These are phyloP conservation scores for Tilletia caries DNA, from an alignment of 1,284 basidiomycete species.

Conservation along the genomic window DNA sequence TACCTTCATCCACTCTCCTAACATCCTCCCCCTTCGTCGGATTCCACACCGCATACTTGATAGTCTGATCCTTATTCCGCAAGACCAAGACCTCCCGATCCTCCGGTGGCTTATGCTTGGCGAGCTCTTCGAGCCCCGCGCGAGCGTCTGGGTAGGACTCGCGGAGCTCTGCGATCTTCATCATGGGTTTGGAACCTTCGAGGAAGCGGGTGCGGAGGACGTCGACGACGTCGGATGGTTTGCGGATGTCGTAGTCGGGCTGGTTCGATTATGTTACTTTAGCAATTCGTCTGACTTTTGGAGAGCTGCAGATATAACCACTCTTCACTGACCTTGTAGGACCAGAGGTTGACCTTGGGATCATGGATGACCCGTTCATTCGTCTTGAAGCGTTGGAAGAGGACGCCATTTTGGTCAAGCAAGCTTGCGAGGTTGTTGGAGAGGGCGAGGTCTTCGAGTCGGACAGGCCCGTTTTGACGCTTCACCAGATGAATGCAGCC, in stretches of 20 bases:
- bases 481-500: constrained; percentile 40
- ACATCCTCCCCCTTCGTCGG: constrained; percentile 75
- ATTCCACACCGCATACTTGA: constrained; percentile 80
- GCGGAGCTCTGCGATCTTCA: constrained; percentile 76
- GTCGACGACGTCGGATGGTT: constrained; percentile 72
- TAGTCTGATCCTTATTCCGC: constrained; percentile 70
- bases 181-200: constrained; percentile 57
- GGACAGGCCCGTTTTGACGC: constrained; percentile 73
- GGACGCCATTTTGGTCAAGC: constrained; percentile 2
- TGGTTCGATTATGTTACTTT: constrained; percentile 55
- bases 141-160: constrained; percentile 81
- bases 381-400: constrained; percentile 5
- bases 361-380: constrained; percentile 58
- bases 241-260: constrained; percentile 82
- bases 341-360: constrained; percentile 74
- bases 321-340: constrained; percentile 65
- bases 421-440: constrained; percentile 65
- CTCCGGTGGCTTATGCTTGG: constrained; percentile 58
- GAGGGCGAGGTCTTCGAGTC: constrained; percentile 77
- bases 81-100: constrained; percentile 83
- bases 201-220: constrained; percentile 60
- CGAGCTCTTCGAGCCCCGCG: constrained; percentile 43
- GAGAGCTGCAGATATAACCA: too few relatives aligned
- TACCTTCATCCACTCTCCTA: constrained; percentile 73
- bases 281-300: neutral